A percentile compares a stretch with the other conserved stretches of the same genome.
phyloP scores from a whole-genome alignment of 73 alveolate species.

The Blepharisma stoltei region DNA sequence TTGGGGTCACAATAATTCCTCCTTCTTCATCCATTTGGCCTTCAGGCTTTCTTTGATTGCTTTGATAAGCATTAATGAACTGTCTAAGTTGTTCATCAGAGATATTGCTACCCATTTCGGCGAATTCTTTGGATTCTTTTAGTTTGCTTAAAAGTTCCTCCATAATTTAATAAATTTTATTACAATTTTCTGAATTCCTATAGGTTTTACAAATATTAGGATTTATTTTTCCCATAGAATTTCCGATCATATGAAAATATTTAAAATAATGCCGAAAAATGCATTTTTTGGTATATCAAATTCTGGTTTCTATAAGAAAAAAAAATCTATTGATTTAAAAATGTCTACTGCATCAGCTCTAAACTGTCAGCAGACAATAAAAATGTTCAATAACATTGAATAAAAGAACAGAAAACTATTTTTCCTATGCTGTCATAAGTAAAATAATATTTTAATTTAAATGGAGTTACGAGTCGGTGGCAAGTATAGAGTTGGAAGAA shows the following conservation, averaged over 20 bases:
- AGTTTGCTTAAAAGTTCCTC: slow-evolving; percentile 10
- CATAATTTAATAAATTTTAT: not conserved
- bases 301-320: too few relatives aligned
- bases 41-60: slow-evolving; percentile 31
- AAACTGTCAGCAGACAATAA: too few relatives aligned
- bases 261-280: too few relatives aligned
- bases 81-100: not conserved
- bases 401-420: too few relatives aligned
- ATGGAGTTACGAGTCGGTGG: slow-evolving; percentile 74
- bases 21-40: slow-evolving; percentile 52
- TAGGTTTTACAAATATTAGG: too few relatives aligned
- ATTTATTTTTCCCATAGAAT: too few relatives aligned
- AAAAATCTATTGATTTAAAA: too few relatives aligned
- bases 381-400: too few relatives aligned
- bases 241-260: too few relatives aligned
- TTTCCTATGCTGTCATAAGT: too few relatives aligned
- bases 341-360: too few relatives aligned
- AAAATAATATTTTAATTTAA: slow-evolving; percentile 16
- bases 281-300: too few relatives aligned
- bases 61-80: not conserved
- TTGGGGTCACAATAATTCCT: slow-evolving; percentile 49
- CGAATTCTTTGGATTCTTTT: slow-evolving; percentile 1
- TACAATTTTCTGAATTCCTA: not conserved
- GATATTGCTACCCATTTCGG: not conserved
- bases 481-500: slow-evolving; percentile 69